Evolutionary conservation across 2,329 filamentous ascomycete species (phyloP), one percentile per base, ranked within the genome.

Genomic region (Penicillium sp.): DNA sequence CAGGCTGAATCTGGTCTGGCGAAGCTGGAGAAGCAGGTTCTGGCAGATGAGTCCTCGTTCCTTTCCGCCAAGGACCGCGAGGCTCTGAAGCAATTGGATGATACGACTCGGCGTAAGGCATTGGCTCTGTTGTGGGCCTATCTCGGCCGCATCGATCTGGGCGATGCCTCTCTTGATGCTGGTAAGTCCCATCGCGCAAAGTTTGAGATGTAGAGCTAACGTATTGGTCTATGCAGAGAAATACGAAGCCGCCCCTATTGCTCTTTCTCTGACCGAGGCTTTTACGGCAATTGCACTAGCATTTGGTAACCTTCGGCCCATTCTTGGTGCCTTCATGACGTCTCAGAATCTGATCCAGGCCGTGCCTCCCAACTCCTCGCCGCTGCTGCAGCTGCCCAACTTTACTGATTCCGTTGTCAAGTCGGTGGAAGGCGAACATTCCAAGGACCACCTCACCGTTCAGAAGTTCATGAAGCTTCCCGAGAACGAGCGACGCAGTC

Each of bases 91-190:
- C 81, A 89, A 51, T 69, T 95, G 43, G 93, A 97, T 34, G 84
- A 85, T 51, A 82, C 84, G 26, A 77, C 81, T 16, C 83, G 87
- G 52, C 79, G 93, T 59, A 97, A 97, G 75, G 84, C 88, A 6
- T 75, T 97, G 30, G 87, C 85, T 35, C 76, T 98, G 41, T 75
- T 98, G 11, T 98, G 94, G 93, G 90, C 93, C 28, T 97, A 98
- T 64, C 79, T 97, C 33, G 87, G 87, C 45, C 86, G 93, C 32
- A 75, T 94, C 39, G 87, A 95, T 57, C 78, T 98, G 16, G 84
- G 86, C 29, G 89, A 95, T 58, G 67, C 78, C 37, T 75, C 77
- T 20, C 75, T 96, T 38, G 84, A 94, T 58, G 82, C 83, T 62
- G 82, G 71, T 67, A 53, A 41, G 54, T 50, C 38, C n/a, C 37